These are phyloP conservation scores for Vigna hirtella DNA, from an alignment of 306 rosid species.

Conservation along the genomic window DNA sequence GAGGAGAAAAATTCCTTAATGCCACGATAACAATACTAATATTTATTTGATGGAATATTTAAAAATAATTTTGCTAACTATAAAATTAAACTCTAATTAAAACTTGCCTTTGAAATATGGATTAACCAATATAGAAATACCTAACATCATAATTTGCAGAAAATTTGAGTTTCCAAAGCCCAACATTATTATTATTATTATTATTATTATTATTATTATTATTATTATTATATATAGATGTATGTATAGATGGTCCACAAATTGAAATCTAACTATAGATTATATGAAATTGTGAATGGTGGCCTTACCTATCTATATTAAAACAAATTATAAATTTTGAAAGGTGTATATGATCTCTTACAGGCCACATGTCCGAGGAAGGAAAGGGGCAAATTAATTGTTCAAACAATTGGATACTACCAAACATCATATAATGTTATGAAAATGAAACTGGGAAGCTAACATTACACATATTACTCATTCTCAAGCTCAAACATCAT, in stretches of 20 bases:
- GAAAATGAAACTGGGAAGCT: slow-evolving; percentile 9
- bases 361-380: slow-evolving; percentile 12
- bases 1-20: too few relatives aligned
- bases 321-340: not conserved
- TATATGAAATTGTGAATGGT: slow-evolving; percentile 27
- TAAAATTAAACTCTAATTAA: too few relatives aligned
- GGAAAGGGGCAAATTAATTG: slow-evolving; percentile 16
- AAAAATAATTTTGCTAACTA: too few relatives aligned
- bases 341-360: not conserved
- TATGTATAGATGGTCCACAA: slow-evolving; percentile 19
- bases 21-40: too few relatives aligned
- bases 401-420: not conserved
- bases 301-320: not conserved
- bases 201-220: too few relatives aligned
- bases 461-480: not conserved
- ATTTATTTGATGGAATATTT: too few relatives aligned
- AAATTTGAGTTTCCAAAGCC: too few relatives aligned
- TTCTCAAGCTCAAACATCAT: not conserved
- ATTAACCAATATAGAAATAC: too few relatives aligned
- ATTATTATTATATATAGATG: too few relatives aligned
- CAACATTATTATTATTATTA: too few relatives aligned
- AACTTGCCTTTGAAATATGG: too few relatives aligned
- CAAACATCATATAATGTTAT: not conserved
- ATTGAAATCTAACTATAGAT: slow-evolving; percentile 35
- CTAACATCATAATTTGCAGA: too few relatives aligned